Evolutionary conservation across 768 basidiomycete genomes (phyloP), one percentile per base, ranked within the genome.

Genomic region (Boletus pseudopeckii): DNA sequence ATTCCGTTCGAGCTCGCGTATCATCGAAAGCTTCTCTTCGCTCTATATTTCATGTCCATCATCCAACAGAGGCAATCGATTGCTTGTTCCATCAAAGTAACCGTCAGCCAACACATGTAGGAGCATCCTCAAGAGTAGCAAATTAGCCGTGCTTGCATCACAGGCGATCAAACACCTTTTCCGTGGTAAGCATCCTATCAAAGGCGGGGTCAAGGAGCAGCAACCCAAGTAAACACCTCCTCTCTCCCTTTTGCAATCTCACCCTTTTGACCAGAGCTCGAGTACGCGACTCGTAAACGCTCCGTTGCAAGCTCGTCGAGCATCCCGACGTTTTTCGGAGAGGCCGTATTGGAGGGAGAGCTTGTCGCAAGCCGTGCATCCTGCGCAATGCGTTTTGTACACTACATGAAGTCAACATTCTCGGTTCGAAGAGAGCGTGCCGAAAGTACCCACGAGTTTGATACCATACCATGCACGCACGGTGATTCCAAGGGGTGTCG

Each of bases 391-490:
- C 78, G 81, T 24, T 78, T 79, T 18, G 86, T 72, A 59, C 84
- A 88, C 88, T 90, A 52, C 32, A 22, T 7, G 28, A 43, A 18
- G 20, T 54, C 52, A 59, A 38, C 48, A 47, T 32, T 32, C 15
- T 36, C 20, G 11, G 11, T 24, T 7, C 7, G 7, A 39, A 28
- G 10, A 30, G n/a, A 36, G 9, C 8, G 2, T 10, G 7, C 5
- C 20, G 30, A 34, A 32, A 34, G 6, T 17, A 76, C 85, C 41
- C 59, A 92, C 92, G 41, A 89, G 75, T 66, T 92, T 91, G 34
- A 91, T 79, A 5, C 91, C 91, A 67, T 83, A 84, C 92, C 91
- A 93, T 7, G 90, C 88, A 26, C 90, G 75, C 37, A 88, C 72
- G 17, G 78, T 78, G 30, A 89, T 71, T 7, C 79, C 81, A 6